Conservation (phyloP, 1,139 yeast species). For the Protomyces lactucae-debilis region DNA sequence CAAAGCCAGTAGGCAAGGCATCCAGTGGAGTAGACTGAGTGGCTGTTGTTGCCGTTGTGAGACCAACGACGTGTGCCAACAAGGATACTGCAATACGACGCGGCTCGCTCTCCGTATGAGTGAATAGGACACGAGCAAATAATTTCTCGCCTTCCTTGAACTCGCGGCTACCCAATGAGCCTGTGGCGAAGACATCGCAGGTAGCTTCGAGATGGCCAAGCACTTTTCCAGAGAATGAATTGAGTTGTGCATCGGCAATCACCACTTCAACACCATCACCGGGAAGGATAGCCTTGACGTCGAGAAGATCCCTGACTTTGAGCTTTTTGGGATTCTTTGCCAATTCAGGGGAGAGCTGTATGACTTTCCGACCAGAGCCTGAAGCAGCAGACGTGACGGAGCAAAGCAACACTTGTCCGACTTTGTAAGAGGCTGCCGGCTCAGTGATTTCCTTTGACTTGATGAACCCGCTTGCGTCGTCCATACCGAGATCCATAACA, state of each 20-base stretch:
- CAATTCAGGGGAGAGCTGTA: conserved; percentile 50
- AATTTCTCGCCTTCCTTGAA: conserved; percentile 62
- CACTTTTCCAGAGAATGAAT: conserved; percentile 53
- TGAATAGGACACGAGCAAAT: conserved; percentile 66
- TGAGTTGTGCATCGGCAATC: conserved; percentile 62
- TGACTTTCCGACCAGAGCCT: conserved; percentile 50
- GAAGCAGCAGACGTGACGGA: conserved; percentile 37
- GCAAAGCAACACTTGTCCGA: conserved; percentile 43
- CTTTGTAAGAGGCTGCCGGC: conserved; percentile 40
- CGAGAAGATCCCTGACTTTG: conserved; percentile 49
- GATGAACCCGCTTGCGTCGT: conserved; percentile 61
- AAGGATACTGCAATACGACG: conserved; percentile 62
- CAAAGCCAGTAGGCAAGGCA: conserved; percentile 74
- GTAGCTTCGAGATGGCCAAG: conserved; percentile 75
- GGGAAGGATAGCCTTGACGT: conserved; percentile 75
- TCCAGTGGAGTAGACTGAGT: conserved; percentile 47
- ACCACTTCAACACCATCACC: conserved; percentile 76
- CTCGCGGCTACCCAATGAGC: conserved; percentile 50
- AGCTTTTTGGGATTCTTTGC: conserved; percentile 47
- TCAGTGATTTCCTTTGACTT: conserved; percentile 43
- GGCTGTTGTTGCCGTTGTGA: conserved; percentile 31
- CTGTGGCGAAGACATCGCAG: conserved; percentile 62
- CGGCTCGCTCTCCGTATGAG: conserved; percentile 44
- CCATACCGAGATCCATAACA: conserved; percentile 63
- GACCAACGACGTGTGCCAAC: conserved; percentile 49